Evolutionary conservation across 1,284 basidiomycete species (phyloP), one percentile per base, ranked within the genome.

Genomic region (Malassezia furfur): DNA sequence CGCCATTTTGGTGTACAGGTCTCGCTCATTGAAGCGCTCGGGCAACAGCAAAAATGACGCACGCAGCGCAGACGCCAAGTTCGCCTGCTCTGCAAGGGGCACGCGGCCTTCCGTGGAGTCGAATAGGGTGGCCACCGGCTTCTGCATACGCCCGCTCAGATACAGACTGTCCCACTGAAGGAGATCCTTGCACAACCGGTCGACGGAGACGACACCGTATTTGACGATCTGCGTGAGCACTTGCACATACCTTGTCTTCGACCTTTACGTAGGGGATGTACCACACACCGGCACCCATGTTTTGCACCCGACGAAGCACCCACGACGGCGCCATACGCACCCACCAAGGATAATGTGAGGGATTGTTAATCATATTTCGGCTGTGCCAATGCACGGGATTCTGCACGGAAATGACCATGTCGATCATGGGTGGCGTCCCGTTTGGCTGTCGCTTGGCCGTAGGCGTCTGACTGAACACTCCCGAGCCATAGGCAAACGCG

Each of bases 121-220:
- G 11, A 64, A 61, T 34, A 68, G 50, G 9, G 59, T 47, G 5
- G 66, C 65, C 1, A 70, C 66, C 0, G 94, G 93, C 76, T 99
- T 99, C 78, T 98, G 93, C 84, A 98, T 90, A 21, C 93, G 82
- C 0, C 93, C 94, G 1, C 89, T 86, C 43, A 96, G 83, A 76
- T 99, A 99, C 8, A 98, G 81, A 17, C 88, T 84, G 41, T 84
- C 82, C 93, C 94, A 99, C 68, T 89, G 87, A 39, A 91, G 80
- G 38, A 98, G 78, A 74, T 99, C 94, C 1, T 83, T 81, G 65
- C 87, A 89, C 30, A 99, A 81, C 54, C 85, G 85, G 65, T 93
- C 87, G 8, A 94, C 82, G 0, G 88, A 89, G 32, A 93, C 91
- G 25, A 96, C 85, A n/a, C 93, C 93, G 75, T 99, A 99, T 78